Conservation (phyloP, 257 asterid genomes). For the Solanum clarkiae region DNA sequence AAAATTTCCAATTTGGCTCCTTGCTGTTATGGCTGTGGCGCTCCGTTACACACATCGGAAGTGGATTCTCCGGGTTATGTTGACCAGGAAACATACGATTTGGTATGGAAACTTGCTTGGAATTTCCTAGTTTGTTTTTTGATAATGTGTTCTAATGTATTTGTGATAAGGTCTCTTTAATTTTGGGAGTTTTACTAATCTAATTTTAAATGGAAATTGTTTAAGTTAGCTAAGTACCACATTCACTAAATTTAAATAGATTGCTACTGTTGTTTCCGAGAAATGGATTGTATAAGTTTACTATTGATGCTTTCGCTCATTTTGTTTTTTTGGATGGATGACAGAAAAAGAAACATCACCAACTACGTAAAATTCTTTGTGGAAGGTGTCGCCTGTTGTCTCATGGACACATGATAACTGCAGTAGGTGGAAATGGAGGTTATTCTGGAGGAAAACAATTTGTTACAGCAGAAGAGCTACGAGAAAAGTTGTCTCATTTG, state of each 20-base stretch:
- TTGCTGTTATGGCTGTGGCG: slow-evolving; percentile 90
- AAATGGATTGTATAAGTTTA: background rate
- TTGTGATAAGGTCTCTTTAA: slow-evolving; percentile 1
- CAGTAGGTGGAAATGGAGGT: slow-evolving; percentile 99
- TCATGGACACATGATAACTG: slow-evolving; percentile 96
- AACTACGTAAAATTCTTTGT: slow-evolving; percentile 63
- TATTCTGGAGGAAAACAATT: slow-evolving; percentile 96
- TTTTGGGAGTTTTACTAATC: background rate
- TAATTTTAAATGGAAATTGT: background rate
- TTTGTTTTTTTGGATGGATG: background rate
- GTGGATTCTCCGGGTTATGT: slow-evolving; percentile 66
- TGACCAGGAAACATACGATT: slow-evolving; percentile 26
- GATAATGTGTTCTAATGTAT: background rate
- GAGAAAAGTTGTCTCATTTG: slow-evolving; percentile 80
- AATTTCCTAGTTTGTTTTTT: background rate
- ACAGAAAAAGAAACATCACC: slow-evolving; percentile 93
- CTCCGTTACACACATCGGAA: slow-evolving; percentile 66
- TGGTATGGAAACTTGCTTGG: slow-evolving; percentile 3
- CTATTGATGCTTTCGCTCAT: background rate
- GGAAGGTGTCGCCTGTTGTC: slow-evolving; percentile 93
- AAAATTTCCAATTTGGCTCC: slow-evolving; percentile 26
- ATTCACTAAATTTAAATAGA: background rate
- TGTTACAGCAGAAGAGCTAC: slow-evolving; percentile 92
- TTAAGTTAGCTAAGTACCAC: background rate
- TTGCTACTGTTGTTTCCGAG: background rate